Conservation (phyloP, 306 rosid genomes). For the Styphnolobium japonicum region DNA sequence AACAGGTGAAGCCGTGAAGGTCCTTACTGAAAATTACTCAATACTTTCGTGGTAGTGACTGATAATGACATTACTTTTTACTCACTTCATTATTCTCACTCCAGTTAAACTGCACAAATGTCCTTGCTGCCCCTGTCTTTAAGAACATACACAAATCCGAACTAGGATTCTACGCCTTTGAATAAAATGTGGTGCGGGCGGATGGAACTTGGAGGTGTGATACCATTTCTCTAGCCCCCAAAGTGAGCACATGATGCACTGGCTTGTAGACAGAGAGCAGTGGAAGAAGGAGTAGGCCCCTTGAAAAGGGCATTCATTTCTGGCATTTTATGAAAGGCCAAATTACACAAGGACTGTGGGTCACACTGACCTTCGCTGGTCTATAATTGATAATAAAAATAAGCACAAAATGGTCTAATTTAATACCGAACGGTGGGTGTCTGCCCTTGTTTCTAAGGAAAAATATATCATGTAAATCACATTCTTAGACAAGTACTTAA, state of each 20-base stretch:
- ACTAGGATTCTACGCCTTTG: not conserved
- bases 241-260: not conserved
- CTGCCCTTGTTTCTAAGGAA: not conserved
- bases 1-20: not conserved
- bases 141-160: not conserved
- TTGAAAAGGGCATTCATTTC: slow-evolving; percentile 4
- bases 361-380: not conserved
- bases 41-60: slow-evolving; percentile 28
- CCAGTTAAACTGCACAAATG: not conserved
- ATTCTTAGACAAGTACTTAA: not conserved
- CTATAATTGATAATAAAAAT: not conserved
- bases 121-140: not conserved
- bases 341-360: slow-evolving; percentile 14
- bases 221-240: not conserved
- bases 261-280: not conserved
- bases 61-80: slow-evolving; percentile 34
- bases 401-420: not conserved
- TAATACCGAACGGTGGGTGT: not conserved
- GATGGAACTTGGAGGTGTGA: not conserved
- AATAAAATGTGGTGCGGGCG: not conserved
- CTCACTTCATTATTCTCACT: slow-evolving; percentile 18
- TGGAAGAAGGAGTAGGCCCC: not conserved
- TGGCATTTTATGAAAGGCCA: slow-evolving; percentile 22
- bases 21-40: slow-evolving; percentile 25
- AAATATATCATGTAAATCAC: not conserved